Conservation (phyloP, 148 eudicot genomes). For the Selenicereus undatus region DNA sequence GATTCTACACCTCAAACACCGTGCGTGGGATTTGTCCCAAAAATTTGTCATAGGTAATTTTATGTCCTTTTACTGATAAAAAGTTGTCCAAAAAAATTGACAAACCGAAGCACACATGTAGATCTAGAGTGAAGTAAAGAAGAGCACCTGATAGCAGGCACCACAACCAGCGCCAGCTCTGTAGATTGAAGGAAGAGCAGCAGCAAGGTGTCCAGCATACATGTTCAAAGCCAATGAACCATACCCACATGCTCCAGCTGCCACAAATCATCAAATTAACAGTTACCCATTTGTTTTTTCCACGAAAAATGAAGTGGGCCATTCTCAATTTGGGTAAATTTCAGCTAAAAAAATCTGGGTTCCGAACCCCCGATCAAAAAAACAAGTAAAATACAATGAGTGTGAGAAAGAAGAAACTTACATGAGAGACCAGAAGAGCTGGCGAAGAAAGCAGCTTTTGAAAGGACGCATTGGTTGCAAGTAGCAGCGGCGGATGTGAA, state of each 20-base stretch:
- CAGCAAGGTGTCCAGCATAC: slow-evolving; percentile 66
- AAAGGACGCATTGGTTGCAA: slow-evolving; percentile 28
- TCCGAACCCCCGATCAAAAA: neutral
- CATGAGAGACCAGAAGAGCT: slow-evolving; percentile 29
- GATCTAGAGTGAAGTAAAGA: neutral
- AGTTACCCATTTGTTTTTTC: slow-evolving; percentile 19
- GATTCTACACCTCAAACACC: neutral
- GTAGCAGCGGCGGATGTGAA: slow-evolving; percentile 22
- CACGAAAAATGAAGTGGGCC: slow-evolving; percentile 9
- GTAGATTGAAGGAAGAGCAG: slow-evolving; percentile 59
- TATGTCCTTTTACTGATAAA: neutral
- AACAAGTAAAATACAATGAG: neutral
- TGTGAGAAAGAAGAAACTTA: neutral
- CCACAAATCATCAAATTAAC: slow-evolving; percentile 26
- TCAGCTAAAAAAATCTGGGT: neutral
- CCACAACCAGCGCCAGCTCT: slow-evolving; percentile 76
- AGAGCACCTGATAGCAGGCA: slow-evolving; percentile 72
- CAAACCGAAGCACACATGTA: neutral
- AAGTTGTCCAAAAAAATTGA: neutral
- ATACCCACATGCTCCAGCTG: slow-evolving; percentile 86
- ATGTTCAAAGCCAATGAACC: slow-evolving; percentile 57
- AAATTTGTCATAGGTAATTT: neutral
- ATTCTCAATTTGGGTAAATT: slow-evolving; percentile 9
- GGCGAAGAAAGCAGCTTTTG: slow-evolving; percentile 34
- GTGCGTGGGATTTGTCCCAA: too few relatives aligned